phyloP scores from a whole-genome alignment of 2,329 filamentous ascomycete genomes.

The Fusarium devonianum region DNA sequence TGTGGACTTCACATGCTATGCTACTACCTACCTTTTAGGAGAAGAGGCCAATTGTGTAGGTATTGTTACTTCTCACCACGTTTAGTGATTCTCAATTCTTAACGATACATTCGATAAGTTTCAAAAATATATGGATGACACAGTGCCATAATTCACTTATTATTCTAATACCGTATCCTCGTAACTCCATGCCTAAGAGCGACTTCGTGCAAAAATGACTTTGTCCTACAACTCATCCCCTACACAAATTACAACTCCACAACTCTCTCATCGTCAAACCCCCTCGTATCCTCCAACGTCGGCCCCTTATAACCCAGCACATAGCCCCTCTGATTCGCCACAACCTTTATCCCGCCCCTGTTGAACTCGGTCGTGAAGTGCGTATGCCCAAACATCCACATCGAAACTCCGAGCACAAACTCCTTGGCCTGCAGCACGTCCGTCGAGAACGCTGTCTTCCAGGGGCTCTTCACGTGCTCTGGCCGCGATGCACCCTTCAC shows the following conservation, averaged over 20 bases:
- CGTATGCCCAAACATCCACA: conserved; percentile 59
- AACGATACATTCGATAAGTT: too few species aligned
- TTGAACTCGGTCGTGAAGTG: conserved; percentile 52
- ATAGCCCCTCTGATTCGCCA: conserved; percentile 57
- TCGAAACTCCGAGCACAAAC: conserved; percentile 44
- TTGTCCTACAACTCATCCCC: too few species aligned
- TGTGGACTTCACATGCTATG: too few species aligned
- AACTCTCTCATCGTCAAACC: conserved; percentile 36
- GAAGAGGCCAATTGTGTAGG: too few species aligned
- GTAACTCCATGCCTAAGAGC: background rate
- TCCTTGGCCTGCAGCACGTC: conserved; percentile 48
- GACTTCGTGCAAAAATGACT: too few species aligned
- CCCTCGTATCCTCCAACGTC: conserved; percentile 34
- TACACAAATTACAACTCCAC: conserved; percentile 28
- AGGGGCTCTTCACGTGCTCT: conserved; percentile 54
- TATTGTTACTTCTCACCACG: too few species aligned
- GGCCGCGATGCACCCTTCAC: conserved; percentile 57
- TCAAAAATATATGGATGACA: too few species aligned
- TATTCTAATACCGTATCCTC: too few species aligned
- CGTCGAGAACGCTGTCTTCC: conserved; percentile 60
- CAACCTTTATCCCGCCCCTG: conserved; percentile 46
- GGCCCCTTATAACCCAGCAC: conserved; percentile 41
- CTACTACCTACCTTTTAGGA: too few species aligned
- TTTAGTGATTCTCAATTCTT: too few species aligned
- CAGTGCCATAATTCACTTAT: too few species aligned